phyloP scores from a whole-genome alignment of 768 basidiomycete genomes.

The Amanita fuliginea region DNA sequence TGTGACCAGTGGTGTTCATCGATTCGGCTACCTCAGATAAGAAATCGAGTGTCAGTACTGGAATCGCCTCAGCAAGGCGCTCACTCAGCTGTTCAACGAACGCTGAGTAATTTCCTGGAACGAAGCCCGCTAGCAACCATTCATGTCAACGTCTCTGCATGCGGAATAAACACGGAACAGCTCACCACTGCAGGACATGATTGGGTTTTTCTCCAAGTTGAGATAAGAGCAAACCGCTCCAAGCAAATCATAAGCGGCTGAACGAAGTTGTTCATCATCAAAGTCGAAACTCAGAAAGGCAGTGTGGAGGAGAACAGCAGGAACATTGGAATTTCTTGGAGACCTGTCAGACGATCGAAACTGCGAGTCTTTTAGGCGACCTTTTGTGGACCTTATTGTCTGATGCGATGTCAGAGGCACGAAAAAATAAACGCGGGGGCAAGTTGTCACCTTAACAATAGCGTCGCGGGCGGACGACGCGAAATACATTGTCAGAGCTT shows the following conservation, averaged over 20 bases:
- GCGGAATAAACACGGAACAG: not conserved
- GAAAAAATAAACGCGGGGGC: not conserved
- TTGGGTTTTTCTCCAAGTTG: conserved; percentile 64
- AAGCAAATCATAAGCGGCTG: conserved; percentile 71
- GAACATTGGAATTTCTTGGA: conserved; percentile 73
- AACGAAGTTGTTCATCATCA: conserved; percentile 66
- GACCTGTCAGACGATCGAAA: conserved; percentile 48
- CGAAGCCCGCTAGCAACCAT: conserved; percentile 44
- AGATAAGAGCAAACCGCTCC: conserved; percentile 67
- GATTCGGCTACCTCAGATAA: conserved; percentile 72
- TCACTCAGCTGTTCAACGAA: conserved; percentile 64
- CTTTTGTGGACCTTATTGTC: conserved; percentile 71
- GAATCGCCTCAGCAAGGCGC: conserved; percentile 59
- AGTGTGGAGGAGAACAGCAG: conserved; percentile 78
- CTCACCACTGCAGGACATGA: conserved; percentile 59
- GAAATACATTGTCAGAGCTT: conserved; percentile 67
- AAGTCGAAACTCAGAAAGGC: conserved; percentile 71
- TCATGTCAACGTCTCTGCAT: not conserved
- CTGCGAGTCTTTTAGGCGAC: conserved; percentile 47
- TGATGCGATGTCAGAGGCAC: conserved; percentile 16
- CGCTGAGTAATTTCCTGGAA: conserved; percentile 53
- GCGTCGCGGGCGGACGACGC: conserved; percentile 56
- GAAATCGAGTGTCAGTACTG: conserved; percentile 81
- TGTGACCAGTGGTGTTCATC: conserved; percentile 40
- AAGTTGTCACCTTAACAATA: conserved; percentile 54